Base-by-base conservation (phyloP, 1,284 basidiomycete genomes). In the Pseudozyma flocculosa region DNA sequence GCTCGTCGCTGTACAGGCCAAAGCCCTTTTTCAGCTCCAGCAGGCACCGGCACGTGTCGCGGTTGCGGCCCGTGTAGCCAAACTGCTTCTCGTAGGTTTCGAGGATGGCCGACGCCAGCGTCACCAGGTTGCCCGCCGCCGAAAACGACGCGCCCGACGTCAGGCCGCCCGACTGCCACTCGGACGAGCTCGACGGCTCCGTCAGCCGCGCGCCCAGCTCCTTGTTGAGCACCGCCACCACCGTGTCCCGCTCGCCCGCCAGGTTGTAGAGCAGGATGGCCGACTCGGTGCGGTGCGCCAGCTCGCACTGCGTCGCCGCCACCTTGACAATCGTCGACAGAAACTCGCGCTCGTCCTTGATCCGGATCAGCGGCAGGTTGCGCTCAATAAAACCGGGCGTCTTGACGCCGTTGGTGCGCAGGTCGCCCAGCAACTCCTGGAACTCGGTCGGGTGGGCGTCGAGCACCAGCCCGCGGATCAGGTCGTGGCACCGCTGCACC, bases 191-290 rank as follows among this genome's bases (percentile, higher is more conserved):
- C 47, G 50, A 56, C 14, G 73, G 68, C 19, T 75, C 74, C 48
- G 72, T 70, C 32, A 78, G 50, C n/a, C 54, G 57, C 70, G 87
- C 88, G n/a, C 92, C 92, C 0, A 99, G 83, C 3, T 92, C 89
- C 51, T 87, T 86, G 39, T 91, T 92, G 40, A 98, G 86, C 54
- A 90, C 91, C 9, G 85, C 83, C 37, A 97, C 85, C 43, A 98
- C 94, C 26, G 88, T 90, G 45, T 86, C 82, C 77, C 93, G 92
- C 61, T 95, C 90, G 36, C 90, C 89, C 0, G 93, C 92, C 34
- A 97, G 85, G 80, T 97, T 94, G 82, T 92, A 97, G 42, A 99
- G 82, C 78, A 94, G 88, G 80, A 98, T 92, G 2, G 92, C 92
- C 78, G 97, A 92, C 5, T 87, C 84, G 40, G 89, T 86, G 26